Evolutionary conservation across 2,329 filamentous ascomycete species (phyloP), one percentile per base, ranked within the genome.

Genomic region (Calonectria pseudoturangicola): DNA sequence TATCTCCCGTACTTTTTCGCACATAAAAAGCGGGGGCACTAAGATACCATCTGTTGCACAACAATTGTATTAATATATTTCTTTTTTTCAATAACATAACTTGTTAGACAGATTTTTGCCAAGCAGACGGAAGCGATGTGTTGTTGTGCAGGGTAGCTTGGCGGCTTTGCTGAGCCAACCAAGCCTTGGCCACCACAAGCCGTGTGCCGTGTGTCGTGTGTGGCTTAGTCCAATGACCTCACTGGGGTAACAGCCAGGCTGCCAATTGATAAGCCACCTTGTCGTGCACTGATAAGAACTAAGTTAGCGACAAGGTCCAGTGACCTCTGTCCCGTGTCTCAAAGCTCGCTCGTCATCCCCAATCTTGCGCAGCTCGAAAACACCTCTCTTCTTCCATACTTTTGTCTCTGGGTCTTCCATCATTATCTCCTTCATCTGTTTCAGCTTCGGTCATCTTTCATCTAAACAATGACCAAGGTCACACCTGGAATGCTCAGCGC

Each of bases 401-500:
- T 58, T 64, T 43, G 13, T 48, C 36, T 27, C 66, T n/a, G 28
- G 16, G 16, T 64, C 39, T 27, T 39, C n/a, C 56, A 66, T 56
- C n/a, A 10, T 12, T 13, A 18, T 45, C 45, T 18, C 25, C n/a
- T 33, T 36, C 43, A 18, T 36, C 50, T 45, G 30, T 15, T 51
- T 41, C 74, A 75, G 68, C 71, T 76, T 65, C 58, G 43, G 45
- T 62, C 51, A 18, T 65, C 54, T 45, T 75, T 36, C 41, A 64
- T 54, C 66, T 10, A 28, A 66, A 75, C 60, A 73, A 89, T 89
- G 88, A 87, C 85, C 54, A 84, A 83, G 72, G 84, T 87, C 74
- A 86, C 87, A 1, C 81, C 86, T 73, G 84, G 86, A 25, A 86
- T 85, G 77, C 80, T 87, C 73, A 85, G 84, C 72, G 82, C 85